Base-by-base conservation (phyloP, 1,139 yeast genomes). In the Lodderomyces parapsilosis region DNA sequence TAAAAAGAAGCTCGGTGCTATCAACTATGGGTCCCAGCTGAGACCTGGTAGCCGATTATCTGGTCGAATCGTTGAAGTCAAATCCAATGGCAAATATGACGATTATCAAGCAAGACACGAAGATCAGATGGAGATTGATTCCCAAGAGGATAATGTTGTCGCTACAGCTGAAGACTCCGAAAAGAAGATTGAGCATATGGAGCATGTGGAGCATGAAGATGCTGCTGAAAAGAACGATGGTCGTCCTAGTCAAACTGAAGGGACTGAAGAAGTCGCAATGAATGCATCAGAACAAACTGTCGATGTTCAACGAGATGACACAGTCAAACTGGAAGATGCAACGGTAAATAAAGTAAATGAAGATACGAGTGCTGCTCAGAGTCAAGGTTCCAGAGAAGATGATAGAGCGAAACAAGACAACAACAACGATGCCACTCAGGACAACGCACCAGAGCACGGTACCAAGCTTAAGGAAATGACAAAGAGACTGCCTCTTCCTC, bases 1-100 rank as follows among this genome's bases (percentile, higher is more conserved):
- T 23, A 48, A 49, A 30, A 42, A 45, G 40, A 42, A 42, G 17
- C 34, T 49, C 33, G 42, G 49, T 4, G 27, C 45, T 3, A 41
- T 57, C 17, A 59, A 57, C 36, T 66, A 66, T 39, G 64, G 58
- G 42, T 60, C 59, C 8, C 59, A 57, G n/a, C 44, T 39, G n/a
- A 43, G 43, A 9, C 35, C 59, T 6, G 46, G 56, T 6, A 43
- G 60, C 15, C 54, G 68, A 31, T 44, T 57, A 8, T 56, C 56
- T 20, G 46, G 53, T 5, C 54, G 71, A 40, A 54, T 49, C 9
- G 38, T 48, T 10, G 51, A 51, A 6, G 17, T 41, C 2, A 14
- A 38, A 6, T 44, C 54, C n/a, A 43, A 58, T 7, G 56, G 57
- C n/a, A 54, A 61, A 10, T 63, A 63, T 47, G 71, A 65, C 42